Percentiles rank a stretch among this genome's conserved stretches.
Conservation (phyloP, 495 filamentous ascomycete species). For the Talaromyces liani region DNA sequence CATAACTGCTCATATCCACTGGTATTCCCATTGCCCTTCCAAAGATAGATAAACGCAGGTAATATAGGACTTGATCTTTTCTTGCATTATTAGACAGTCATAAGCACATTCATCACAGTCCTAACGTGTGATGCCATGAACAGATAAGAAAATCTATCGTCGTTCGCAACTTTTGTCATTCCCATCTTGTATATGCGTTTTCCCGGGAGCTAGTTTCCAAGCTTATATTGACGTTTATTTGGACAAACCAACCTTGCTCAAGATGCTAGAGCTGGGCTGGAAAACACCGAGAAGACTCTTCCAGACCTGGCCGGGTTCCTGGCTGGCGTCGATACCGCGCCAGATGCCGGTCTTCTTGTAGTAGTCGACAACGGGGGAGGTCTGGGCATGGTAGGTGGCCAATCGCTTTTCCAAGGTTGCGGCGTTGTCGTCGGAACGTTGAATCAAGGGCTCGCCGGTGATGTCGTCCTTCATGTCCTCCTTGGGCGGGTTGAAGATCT, state of each 20-base stretch:
- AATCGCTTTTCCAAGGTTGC: conserved; percentile 96
- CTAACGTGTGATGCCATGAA: conserved; percentile 2
- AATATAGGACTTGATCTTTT: background rate
- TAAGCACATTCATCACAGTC: conserved; percentile 8
- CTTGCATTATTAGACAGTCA: conserved; percentile 8
- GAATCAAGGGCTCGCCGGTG: conserved; percentile 93
- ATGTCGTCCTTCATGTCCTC: conserved; percentile 88
- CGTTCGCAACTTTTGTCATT: background rate
- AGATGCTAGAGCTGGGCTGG: conserved; percentile 31
- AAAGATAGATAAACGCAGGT: background rate
- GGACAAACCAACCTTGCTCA: conserved; percentile 10
- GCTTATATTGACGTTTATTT: background rate
- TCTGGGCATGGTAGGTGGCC: conserved; percentile 90
- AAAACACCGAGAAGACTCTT: conserved; percentile 84
- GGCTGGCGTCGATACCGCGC: conserved; percentile 91
- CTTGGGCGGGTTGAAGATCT: conserved; percentile 98
- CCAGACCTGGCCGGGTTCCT: conserved; percentile 95
- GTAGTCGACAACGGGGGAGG: conserved; percentile 82
- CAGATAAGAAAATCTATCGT: conserved; percentile 1
- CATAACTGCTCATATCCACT: background rate
- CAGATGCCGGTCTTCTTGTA: conserved; percentile 97
- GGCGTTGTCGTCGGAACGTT: conserved; percentile 94
- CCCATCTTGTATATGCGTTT: background rate
- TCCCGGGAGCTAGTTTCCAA: background rate
- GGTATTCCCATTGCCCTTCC: background rate